phyloP scores from a whole-genome alignment of 2,329 filamentous ascomycete genomes.

The Alternaria sp. region DNA sequence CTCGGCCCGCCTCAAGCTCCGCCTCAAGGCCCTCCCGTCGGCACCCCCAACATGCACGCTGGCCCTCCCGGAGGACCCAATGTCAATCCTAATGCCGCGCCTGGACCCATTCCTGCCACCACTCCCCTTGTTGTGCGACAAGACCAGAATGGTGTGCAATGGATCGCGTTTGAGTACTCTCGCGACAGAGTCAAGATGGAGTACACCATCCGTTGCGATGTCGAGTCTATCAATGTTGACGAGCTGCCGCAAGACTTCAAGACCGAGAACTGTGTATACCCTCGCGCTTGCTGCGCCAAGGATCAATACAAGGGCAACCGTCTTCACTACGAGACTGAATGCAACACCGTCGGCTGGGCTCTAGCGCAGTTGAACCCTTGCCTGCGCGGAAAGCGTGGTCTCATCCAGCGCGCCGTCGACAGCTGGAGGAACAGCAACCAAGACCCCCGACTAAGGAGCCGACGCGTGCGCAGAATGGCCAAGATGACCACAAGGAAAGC shows the following conservation, averaged over 20 bases:
- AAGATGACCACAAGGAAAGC: constrained; percentile 91
- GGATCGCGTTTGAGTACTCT: constrained; percentile 99
- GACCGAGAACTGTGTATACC: constrained; percentile 97
- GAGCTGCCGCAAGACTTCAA: constrained; percentile 88
- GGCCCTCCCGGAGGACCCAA: constrained; percentile 53
- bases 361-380: constrained; percentile 90
- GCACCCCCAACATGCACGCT: constrained; percentile 50
- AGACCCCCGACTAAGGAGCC: constrained; percentile 86
- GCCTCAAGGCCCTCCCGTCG: constrained; percentile 49
- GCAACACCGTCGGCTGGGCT: constrained; percentile 99
- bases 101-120: constrained; percentile 94
- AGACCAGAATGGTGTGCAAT: constrained; percentile 95
- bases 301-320: constrained; percentile 97
- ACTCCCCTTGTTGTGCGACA: constrained; percentile 93
- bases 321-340: constrained; percentile 95
- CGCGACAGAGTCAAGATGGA: constrained; percentile 98
- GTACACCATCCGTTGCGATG: constrained; percentile 97
- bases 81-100: constrained; percentile 87
- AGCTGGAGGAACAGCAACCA: constrained; percentile 99
- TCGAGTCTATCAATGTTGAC: constrained; percentile 94
- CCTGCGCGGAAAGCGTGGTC: constrained; percentile 87
- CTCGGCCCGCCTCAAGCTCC: constrained; percentile 49
- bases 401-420: constrained; percentile 96
- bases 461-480: constrained; percentile 90
- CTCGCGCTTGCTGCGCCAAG: constrained; percentile 90